These are phyloP conservation scores for Nigrospora sphaerica DNA, from an alignment of 2,329 filamentous ascomycete genomes.

Conservation along the genomic window DNA sequence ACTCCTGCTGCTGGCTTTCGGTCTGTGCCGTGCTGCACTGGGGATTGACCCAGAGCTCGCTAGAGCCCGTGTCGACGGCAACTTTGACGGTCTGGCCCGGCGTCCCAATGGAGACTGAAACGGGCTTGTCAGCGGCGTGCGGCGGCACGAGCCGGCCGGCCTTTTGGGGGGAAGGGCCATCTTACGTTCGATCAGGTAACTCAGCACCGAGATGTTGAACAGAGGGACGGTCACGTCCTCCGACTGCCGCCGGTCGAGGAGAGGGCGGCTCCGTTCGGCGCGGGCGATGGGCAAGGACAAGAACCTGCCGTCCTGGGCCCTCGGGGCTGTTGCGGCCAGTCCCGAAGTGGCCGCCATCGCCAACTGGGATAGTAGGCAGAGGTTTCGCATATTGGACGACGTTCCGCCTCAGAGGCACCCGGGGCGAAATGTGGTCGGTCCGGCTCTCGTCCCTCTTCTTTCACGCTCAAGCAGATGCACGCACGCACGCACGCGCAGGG, in stretches of 20 bases:
- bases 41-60: constrained; percentile 58
- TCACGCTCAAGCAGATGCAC: too few species aligned
- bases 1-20: constrained; percentile 34
- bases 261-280: not conserved
- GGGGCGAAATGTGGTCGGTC: too few species aligned
- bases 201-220: not conserved
- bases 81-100: constrained; percentile 46
- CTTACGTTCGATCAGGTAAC: constrained; percentile 1
- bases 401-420: too few species aligned
- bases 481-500: too few species aligned
- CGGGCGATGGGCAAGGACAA: not conserved
- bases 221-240: not conserved
- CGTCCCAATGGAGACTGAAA: constrained; percentile 42
- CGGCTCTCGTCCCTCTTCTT: too few species aligned
- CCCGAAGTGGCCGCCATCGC: too few species aligned
- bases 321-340: too few species aligned
- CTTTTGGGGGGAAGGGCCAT: not conserved
- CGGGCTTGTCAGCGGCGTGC: too few species aligned
- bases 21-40: constrained; percentile 39
- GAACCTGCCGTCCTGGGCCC: not conserved
- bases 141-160: not conserved
- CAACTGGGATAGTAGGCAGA: too few species aligned
- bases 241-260: not conserved
- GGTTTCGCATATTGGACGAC: too few species aligned
- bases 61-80: constrained; percentile 52